Conservation (phyloP, 1,284 basidiomycete genomes). For the Violaceomyces palustris region DNA sequence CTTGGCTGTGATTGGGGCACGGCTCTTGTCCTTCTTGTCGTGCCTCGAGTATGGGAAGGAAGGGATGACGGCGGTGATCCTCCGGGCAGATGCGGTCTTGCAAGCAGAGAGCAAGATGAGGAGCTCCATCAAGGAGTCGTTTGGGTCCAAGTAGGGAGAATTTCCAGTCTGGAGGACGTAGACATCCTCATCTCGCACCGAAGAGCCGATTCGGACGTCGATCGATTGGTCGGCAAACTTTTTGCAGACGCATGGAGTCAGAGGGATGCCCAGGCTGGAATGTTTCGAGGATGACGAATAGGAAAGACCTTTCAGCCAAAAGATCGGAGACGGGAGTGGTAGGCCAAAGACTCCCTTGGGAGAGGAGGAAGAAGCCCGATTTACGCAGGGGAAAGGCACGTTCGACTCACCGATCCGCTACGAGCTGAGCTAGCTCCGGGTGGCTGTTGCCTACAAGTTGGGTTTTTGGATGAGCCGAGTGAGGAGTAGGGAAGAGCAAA, state of each 20-base stretch:
- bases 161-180: slow-evolving; percentile 50
- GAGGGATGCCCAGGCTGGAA: slow-evolving; percentile 75
- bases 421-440: slow-evolving; percentile 87
- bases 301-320: too few species aligned
- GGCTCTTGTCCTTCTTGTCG: slow-evolving; percentile 96
- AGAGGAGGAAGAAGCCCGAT: slow-evolving; percentile 54
- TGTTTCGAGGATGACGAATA: neutral
- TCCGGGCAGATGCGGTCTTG: slow-evolving; percentile 90
- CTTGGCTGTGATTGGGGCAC: slow-evolving; percentile 96
- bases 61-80: slow-evolving; percentile 96
- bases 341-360: too few species aligned
- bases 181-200: slow-evolving; percentile 77
- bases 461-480: neutral
- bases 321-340: too few species aligned
- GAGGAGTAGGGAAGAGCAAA: slow-evolving; percentile 1
- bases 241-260: slow-evolving; percentile 84
- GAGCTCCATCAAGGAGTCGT: slow-evolving; percentile 59
- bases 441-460: slow-evolving; percentile 80
- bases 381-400: slow-evolving; percentile 36
- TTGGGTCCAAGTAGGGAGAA: slow-evolving; percentile 47
- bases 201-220: slow-evolving; percentile 67
- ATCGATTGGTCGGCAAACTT: slow-evolving; percentile 86
- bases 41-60: slow-evolving; percentile 94
- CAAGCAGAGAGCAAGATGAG: slow-evolving; percentile 87
- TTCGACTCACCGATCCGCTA: slow-evolving; percentile 80